Evolutionary conservation across 106 monocot genomes (phyloP).

Genomic region (Iris macrosiphon): DNA sequence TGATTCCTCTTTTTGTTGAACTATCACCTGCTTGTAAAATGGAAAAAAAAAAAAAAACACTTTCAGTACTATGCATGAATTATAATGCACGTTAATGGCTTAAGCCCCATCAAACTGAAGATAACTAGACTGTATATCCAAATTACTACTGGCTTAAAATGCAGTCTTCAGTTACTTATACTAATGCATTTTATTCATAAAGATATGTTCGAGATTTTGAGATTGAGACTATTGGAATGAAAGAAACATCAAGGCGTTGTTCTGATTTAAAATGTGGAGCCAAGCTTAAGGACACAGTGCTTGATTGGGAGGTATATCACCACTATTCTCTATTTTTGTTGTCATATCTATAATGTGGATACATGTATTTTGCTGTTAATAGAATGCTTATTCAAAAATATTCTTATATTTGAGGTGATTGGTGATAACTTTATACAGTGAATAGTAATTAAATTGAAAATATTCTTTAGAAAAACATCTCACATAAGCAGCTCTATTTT

Average conservation of each 20-base stretch:
- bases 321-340: not conserved
- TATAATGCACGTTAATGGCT: not conserved
- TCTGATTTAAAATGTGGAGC: conserved; percentile 59
- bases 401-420: not conserved
- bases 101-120: not conserved
- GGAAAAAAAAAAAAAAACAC: no score
- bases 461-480: no score
- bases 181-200: conserved; percentile 8
- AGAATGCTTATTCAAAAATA: not conserved
- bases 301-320: conserved; percentile 90
- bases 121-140: not conserved
- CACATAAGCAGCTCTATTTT: no score
- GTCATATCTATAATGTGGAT: not conserved
- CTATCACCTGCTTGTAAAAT: no score
- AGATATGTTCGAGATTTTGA: conserved; percentile 99
- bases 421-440: no score
- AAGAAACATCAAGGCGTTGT: conserved; percentile 87
- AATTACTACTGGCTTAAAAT: not conserved
- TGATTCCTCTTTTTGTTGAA: no score
- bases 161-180: not conserved
- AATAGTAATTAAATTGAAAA: no score
- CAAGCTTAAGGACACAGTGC: conserved; percentile 86
- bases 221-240: conserved; percentile 97
- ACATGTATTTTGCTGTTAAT: not conserved
- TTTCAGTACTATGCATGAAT: not conserved